These are phyloP conservation scores for Saccharomyces hybrid DNA, from an alignment of 1,139 yeast species.

Conservation along the genomic window DNA sequence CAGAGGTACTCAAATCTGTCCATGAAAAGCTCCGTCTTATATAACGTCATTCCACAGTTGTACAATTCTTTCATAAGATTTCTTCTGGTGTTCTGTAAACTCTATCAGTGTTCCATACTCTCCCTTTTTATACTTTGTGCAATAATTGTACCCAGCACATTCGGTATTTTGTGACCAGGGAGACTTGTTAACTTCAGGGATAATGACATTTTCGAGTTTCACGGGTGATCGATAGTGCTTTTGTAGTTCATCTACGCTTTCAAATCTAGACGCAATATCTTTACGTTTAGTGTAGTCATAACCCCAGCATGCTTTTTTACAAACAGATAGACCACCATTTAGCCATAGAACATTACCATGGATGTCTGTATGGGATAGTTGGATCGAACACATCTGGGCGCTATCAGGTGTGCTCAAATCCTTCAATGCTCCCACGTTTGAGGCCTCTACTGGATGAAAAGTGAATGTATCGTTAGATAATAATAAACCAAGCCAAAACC, in stretches of 20 bases:
- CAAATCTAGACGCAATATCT: not conserved
- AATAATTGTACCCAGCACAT: not conserved
- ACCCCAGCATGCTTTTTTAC: slow-evolving; percentile 5
- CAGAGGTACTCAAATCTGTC: not conserved
- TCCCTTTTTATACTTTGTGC: not conserved
- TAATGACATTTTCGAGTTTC: not conserved
- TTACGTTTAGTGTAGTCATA: slow-evolving; percentile 3
- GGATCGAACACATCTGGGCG: slow-evolving; percentile 7
- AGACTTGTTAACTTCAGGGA: not conserved
- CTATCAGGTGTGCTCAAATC: not conserved
- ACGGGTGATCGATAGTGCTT: not conserved
- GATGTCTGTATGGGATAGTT: slow-evolving; percentile 4
- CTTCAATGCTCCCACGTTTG: slow-evolving; percentile 4
- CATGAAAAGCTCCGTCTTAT: not conserved
- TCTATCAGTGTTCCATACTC: not conserved
- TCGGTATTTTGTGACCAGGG: not conserved
- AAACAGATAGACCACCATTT: slow-evolving; percentile 8
- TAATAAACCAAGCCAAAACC: slow-evolving; percentile 46
- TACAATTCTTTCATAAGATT: not conserved
- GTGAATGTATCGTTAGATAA: slow-evolving; percentile 3
- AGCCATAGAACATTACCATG: slow-evolving; percentile 6
- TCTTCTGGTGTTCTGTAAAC: not conserved
- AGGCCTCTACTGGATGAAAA: slow-evolving; percentile 6
- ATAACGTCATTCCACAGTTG: not conserved
- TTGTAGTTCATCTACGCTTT: not conserved